A percentile compares a stretch with the other conserved stretches of the same genome.
These are phyloP conservation scores for Magnolia sinica DNA, from an alignment of 164 flowering plant species.

Conservation along the genomic window DNA sequence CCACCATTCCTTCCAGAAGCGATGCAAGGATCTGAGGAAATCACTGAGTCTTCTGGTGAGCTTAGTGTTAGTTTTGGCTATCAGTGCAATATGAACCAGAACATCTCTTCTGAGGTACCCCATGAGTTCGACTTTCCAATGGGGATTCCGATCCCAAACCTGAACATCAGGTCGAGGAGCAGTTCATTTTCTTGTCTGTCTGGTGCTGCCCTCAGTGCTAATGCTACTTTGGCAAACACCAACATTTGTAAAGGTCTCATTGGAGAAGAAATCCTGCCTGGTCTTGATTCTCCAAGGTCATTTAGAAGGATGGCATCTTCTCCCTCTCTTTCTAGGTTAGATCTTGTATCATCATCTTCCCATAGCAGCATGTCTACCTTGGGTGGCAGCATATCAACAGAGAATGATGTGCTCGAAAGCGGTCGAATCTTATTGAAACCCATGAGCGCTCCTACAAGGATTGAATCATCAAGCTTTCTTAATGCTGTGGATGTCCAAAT, in stretches of 20 bases:
- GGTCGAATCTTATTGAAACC: slow-evolving; percentile 16
- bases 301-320: slow-evolving; percentile 29
- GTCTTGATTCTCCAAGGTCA: slow-evolving; percentile 29
- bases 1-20: slow-evolving; percentile 1
- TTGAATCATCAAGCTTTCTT: slow-evolving; percentile 26
- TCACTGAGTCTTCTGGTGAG: slow-evolving; percentile 16
- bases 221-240: slow-evolving; percentile 35
- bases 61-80: slow-evolving; percentile 34
- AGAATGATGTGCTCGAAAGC: slow-evolving; percentile 17
- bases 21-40: slow-evolving; percentile 15
- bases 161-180: slow-evolving; percentile 15
- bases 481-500: slow-evolving; percentile 27
- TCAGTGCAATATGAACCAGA: slow-evolving; percentile 18
- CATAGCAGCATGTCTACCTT: slow-evolving; percentile 21
- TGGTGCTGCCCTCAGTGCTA: slow-evolving; percentile 34
- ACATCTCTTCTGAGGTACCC: slow-evolving; percentile 5
- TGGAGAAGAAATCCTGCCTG: slow-evolving; percentile 32
- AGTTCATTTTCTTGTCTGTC: slow-evolving; percentile 33
- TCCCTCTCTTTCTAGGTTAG: slow-evolving; percentile 31
- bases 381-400: slow-evolving; percentile 18
- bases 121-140: slow-evolving; percentile 12
- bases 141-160: slow-evolving; percentile 10
- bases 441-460: slow-evolving; percentile 27
- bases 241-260: slow-evolving; percentile 30
- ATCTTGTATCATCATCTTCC: slow-evolving; percentile 20